These are phyloP conservation scores for Anisodus tanguticus DNA, from an alignment of 257 asterid species.

Conservation along the genomic window DNA sequence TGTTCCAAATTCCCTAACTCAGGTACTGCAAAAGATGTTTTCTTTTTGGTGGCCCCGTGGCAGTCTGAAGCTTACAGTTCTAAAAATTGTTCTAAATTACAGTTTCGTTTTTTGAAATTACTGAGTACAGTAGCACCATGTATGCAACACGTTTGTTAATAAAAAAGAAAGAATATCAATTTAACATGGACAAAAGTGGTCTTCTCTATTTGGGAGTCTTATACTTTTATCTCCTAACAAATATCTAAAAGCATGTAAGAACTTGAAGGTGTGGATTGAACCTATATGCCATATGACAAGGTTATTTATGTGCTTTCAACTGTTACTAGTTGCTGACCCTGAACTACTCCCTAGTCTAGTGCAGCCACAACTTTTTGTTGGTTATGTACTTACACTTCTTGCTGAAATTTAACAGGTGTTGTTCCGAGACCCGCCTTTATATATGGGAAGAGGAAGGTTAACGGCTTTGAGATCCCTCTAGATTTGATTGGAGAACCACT, in stretches of 20 bases:
- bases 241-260: background rate
- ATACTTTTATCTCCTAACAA: background rate
- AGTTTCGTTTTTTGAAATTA: background rate
- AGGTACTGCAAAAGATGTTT: constrained; percentile 50
- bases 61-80: background rate
- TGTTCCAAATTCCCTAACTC: constrained; percentile 81
- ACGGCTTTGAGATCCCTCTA: constrained; percentile 84
- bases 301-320: background rate
- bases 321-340: background rate
- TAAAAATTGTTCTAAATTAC: background rate
- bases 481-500: constrained; percentile 86
- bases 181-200: background rate
- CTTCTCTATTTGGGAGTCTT: background rate
- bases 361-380: background rate
- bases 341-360: background rate
- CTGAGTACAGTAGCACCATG: background rate
- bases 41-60: background rate
- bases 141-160: background rate
- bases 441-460: constrained; percentile 86
- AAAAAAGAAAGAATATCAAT: background rate
- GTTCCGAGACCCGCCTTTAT: constrained; percentile 90
- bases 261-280: background rate
- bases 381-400: constrained; percentile 10
- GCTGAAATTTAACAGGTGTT: constrained; percentile 61
- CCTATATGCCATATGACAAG: background rate